Evolutionary conservation across 2,329 filamentous ascomycete genomes (phyloP).

Genomic region (Neobulgaria alba): DNA sequence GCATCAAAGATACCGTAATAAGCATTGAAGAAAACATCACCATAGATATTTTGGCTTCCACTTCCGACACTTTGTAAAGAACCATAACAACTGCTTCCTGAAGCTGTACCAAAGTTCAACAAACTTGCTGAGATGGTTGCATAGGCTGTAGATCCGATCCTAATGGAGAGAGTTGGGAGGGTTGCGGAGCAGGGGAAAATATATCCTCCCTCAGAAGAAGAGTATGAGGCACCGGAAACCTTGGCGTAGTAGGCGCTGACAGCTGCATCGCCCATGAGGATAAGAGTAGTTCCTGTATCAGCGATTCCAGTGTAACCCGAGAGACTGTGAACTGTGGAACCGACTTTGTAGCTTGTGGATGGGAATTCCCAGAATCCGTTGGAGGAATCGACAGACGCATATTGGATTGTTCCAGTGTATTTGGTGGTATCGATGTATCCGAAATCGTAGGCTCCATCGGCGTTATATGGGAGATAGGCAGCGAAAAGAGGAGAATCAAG

Average conservation of each 20-base stretch:
- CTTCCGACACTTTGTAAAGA: conserved; percentile 28
- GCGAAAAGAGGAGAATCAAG: conserved; percentile 42
- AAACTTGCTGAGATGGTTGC: conserved; percentile 29
- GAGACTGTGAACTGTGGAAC: conserved; percentile 37
- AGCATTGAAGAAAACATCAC: conserved; percentile 29
- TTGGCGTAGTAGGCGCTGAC: conserved; percentile 31
- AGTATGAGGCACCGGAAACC: conserved; percentile 27
- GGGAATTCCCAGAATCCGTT: conserved; percentile 50
- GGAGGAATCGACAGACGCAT: conserved; percentile 36
- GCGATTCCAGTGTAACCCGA: conserved; percentile 26
- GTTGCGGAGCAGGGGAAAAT: conserved; percentile 29
- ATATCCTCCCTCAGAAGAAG: conserved; percentile 26
- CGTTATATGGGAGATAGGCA: conserved; percentile 40
- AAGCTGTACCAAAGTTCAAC: conserved; percentile 29
- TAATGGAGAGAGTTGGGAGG: conserved; percentile 30
- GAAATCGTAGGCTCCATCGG: conserved; percentile 44
- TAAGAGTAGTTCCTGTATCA: conserved; percentile 35
- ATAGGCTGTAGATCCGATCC: conserved; percentile 25
- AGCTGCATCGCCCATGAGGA: conserved; percentile 29
- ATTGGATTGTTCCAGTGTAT: conserved; percentile 44
- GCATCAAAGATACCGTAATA: conserved; percentile 26
- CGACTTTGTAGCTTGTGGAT: conserved; percentile 39
- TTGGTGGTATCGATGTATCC: conserved; percentile 43
- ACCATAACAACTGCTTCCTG: conserved; percentile 29
- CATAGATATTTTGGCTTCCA: conserved; percentile 25